A percentile compares a stretch with the other conserved stretches of the same genome.
phyloP scores from a whole-genome alignment of 148 eudicot species.

The Vaccinium darrowii region DNA sequence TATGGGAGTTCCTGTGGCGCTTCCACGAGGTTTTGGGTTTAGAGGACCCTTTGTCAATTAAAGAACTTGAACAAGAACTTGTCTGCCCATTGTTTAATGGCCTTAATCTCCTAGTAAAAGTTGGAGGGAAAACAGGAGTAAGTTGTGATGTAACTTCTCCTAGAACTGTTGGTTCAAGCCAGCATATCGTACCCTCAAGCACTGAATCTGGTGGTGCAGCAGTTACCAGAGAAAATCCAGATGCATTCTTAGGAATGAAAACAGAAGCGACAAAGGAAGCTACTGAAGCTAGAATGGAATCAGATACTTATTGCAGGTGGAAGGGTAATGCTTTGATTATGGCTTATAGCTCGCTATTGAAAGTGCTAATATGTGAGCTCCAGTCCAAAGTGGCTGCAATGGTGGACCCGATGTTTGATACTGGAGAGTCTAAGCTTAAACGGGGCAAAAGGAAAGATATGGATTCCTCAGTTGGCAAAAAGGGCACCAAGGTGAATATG shows the following conservation, averaged over 20 bases:
- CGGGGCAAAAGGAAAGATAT: slow-evolving; percentile 60
- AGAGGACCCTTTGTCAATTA: slow-evolving; percentile 33
- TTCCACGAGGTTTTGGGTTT: slow-evolving; percentile 47
- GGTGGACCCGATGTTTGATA: slow-evolving; percentile 50
- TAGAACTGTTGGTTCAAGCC: slow-evolving; percentile 28
- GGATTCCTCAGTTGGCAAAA: slow-evolving; percentile 39
- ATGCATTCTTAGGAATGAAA: slow-evolving; percentile 30
- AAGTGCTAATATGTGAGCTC: slow-evolving; percentile 62
- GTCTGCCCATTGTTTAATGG: slow-evolving; percentile 42
- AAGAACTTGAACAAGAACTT: slow-evolving; percentile 60
- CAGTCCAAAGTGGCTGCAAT: slow-evolving; percentile 53
- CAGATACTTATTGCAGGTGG: slow-evolving; percentile 31
- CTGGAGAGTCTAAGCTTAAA: slow-evolving; percentile 50
- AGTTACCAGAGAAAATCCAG: slow-evolving; percentile 25
- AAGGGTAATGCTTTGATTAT: slow-evolving; percentile 33
- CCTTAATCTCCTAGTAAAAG: slow-evolving; percentile 19
- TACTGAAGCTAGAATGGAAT: slow-evolving; percentile 28
- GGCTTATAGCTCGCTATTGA: slow-evolving; percentile 45
- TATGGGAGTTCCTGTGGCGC: slow-evolving; percentile 46
- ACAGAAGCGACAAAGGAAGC: slow-evolving; percentile 28
- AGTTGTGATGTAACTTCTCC: slow-evolving; percentile 21
- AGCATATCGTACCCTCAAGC: slow-evolving; percentile 33
- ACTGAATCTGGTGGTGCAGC: slow-evolving; percentile 33
- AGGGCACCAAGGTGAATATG: slow-evolving; percentile 42
- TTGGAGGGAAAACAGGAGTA: slow-evolving; percentile 25